Evolutionary conservation across 208 protist genomes (phyloP).

Genomic region (Crithidia thermophila): DNA sequence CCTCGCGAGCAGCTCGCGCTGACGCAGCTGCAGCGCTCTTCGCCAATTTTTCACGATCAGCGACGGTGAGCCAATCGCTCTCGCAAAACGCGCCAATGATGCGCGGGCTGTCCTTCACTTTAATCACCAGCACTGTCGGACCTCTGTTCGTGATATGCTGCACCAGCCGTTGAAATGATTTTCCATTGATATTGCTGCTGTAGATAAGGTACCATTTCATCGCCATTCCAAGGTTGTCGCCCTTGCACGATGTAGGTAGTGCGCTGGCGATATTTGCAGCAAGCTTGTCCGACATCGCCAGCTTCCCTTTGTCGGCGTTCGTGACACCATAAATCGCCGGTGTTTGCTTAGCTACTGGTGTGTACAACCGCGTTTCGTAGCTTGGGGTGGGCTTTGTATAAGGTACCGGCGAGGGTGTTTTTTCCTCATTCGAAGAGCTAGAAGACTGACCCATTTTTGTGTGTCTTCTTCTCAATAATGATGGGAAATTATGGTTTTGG

Average conservation of each 20-base stretch:
- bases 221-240: neutral
- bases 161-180: conserved; percentile 66
- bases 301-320: conserved; percentile 1
- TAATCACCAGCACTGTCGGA: conserved; percentile 57
- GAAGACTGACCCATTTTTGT: conserved; percentile 3
- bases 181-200: conserved; percentile 57
- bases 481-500: too few species aligned
- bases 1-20: conserved; percentile 46
- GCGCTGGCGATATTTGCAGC: conserved; percentile 24
- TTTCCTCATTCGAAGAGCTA: neutral
- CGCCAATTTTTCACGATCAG: conserved; percentile 48
- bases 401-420: neutral
- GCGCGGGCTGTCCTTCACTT: conserved; percentile 29
- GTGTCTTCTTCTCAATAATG: too few species aligned
- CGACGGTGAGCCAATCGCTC: conserved; percentile 59
- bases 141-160: conserved; percentile 46
- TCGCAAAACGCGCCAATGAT: conserved; percentile 70
- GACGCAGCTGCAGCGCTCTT: conserved; percentile 48
- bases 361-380: neutral
- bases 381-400: too few species aligned
- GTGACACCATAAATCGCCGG: conserved; percentile 11
- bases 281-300: conserved; percentile 24
- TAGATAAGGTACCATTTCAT: conserved; percentile 67
- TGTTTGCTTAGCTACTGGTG: neutral
- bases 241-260: conserved; percentile 38